Base-by-base conservation (phyloP, 305 asterid genomes). In the Plantago lanceolata region DNA sequence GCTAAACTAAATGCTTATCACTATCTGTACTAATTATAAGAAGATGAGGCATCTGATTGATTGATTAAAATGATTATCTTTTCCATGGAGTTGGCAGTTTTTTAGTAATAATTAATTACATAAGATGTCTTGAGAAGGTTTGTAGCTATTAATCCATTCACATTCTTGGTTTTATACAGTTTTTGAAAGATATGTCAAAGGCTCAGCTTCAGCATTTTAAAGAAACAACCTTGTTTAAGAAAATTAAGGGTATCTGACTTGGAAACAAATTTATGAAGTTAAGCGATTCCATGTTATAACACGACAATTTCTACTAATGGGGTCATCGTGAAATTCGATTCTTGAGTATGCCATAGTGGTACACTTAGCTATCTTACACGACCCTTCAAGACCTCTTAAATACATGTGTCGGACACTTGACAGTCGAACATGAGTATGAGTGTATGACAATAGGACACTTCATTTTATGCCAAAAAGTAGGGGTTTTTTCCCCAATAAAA, bases 1-100 rank as follows among this genome's bases (percentile, higher is more conserved):
- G 62, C 58, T 53, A 19, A 61, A 35, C 73, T 68, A 70, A 26
- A 54, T 24, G 68, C 28, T 3, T 1, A 24, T 24, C 28, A 24
- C 3, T 24, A 24, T 24, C 28, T 24, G 28, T 24, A 24, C 28
- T 19, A 3, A 55, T 56, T 8, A 50, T 50, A 29, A 11, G 9
- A 33, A 61, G 52, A 13, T 17, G 63, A 44, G 61, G 12, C 11
- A 18, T 19, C 66, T 37, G 47, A 59, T 68, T 59, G 66, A 51
- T 54, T 60, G 60, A 54, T 26, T 68, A 28, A 12, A 60, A 17
- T 48, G 15, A 65, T 48, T 61, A 15, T 48, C 26, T 43, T 24
- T 64, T 19, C 17, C 20, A 16, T 0, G 21, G 52, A 62, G 62
- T 69, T 31, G 52, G 37, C 49, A 35, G 14, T 19, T 12, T 50